Evolutionary conservation across 2,329 filamentous ascomycete species (phyloP).

Genomic region (Neofusicoccum laricinum): DNA sequence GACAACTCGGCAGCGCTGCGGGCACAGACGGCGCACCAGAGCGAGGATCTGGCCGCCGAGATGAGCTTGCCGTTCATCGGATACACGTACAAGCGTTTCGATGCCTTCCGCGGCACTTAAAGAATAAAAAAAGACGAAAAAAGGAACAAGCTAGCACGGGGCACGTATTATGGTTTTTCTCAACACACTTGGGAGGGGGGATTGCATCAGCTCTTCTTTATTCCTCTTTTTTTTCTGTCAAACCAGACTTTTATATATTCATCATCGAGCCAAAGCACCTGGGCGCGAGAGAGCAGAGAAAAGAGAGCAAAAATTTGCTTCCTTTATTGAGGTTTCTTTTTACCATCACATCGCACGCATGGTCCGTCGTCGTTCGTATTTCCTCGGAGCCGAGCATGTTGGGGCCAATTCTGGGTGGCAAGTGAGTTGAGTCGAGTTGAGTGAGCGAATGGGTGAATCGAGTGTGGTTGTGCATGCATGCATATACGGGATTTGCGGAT

Average conservation of each 20-base stretch:
- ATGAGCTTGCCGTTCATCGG: conserved; percentile 96
- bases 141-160: neutral
- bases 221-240: neutral
- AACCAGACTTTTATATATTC: neutral
- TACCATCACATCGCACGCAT: neutral
- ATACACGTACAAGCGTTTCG: conserved; percentile 97
- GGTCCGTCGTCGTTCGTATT: neutral
- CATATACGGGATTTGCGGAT: neutral
- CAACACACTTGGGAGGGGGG: neutral
- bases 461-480: neutral
- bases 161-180: conserved; percentile 7
- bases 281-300: too few relatives aligned
- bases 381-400: neutral
- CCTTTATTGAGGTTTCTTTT: neutral
- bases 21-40: conserved; percentile 65
- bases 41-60: conserved; percentile 78
- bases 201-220: neutral
- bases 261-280: neutral
- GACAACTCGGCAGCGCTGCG: conserved; percentile 86
- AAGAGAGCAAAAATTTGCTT: too few relatives aligned
- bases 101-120: conserved; percentile 54
- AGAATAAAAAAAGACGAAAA: neutral
- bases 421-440: neutral
- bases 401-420: neutral
- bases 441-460: neutral